Evolutionary conservation across 2,329 filamentous ascomycete species (phyloP), one percentile per base, ranked within the genome.

Genomic region (Xylariaceae sp.): DNA sequence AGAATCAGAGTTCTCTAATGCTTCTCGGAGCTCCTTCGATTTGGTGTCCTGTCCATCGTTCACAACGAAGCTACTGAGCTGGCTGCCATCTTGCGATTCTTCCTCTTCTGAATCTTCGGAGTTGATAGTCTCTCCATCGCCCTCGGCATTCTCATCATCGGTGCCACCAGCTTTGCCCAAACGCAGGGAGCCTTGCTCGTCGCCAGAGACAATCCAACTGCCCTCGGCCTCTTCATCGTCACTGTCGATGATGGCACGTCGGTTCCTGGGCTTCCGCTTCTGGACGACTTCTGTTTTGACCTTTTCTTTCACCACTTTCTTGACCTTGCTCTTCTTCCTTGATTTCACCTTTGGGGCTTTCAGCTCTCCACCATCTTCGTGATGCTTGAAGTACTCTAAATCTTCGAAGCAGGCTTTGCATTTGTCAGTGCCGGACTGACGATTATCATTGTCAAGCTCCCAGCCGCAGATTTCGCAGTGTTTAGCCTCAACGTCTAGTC

Each of bases 101-200:
- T 79, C 80, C 9, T 84, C 81, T 21, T 83, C 84, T 7, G 81
- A 90, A 66, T 95, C 89, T 26, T 89, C 85, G 0, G 88, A 86
- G 40, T 83, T 83, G 48, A 96, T 79, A 71, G 85, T 91, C 54
- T 96, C 90, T 20, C 91, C 93, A 2, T 89, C 91, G 1, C 91
- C 91, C 70, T 96, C 93, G 2, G 89, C 90, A 69, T 96, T 85
- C 71, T 96, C 91, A 60, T 96, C 91, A 50, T 91, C 89, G n/a
- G 85, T 84, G 3, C 90, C 91, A n/a, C 91, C 91, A 44, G 90
- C 89, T 69, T 87, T 89, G 46, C 89, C 90, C 16, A 93, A 79
- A n/a, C 79, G 77, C 3, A 87, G 69, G 1, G 79, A 69, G 0
- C 81, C 79, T 44, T 82, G 86, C 67, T 95, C 79, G 9, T 83